Evolutionary conservation across 2,329 filamentous ascomycete genomes (phyloP), one percentile per base, ranked within the genome.

Genomic region (Trichoderma atroviride): DNA sequence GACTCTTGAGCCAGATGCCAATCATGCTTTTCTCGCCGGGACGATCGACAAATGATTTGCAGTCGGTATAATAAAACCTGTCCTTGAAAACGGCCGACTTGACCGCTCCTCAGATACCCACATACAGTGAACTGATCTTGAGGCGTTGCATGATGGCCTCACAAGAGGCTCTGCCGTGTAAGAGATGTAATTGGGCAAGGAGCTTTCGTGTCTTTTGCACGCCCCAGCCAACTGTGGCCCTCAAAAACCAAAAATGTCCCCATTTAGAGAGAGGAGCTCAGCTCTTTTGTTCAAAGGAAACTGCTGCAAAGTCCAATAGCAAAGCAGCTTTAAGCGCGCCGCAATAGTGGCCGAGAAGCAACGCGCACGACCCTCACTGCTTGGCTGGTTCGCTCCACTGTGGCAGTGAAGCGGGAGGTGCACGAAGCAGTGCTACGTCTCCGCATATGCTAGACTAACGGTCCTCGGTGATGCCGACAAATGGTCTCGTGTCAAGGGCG

Each of bases 341-440:
- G 31, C 29, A 57, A 29, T 27, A 57, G 22, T 31, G 62, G 37
- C 47, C 22, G 56, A 61, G 33, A 29, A 53, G 27, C 40, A 37
- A 59, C 64, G 60, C 64, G 60, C 60, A 37, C 60, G 47, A 61
- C 50, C 37, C 33, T 37, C 29, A 33, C 29, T 52, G 59, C 59
- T 61, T 67, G 63, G 33, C 50, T 55, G 62, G 55, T 19, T 61
- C 67, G 52, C 62, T 55, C 64, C 58, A 69, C 58, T 64, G 67
- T 69, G 67, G 67, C 67, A 69, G 67, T 69, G 67, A 63, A 64
- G 47, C 50, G 47, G 47, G 47, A 50, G 59, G 59, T 37, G 67
- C 67, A 64, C 59, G 52, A 50, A 52, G 43, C 56, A 58, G 40
- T 27, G n/a, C 37, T 52, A 35, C 29, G 55, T 57, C 37, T 66